These are phyloP conservation scores for Cajanus cajan DNA, from an alignment of 306 rosid genomes.

Conservation along the genomic window DNA sequence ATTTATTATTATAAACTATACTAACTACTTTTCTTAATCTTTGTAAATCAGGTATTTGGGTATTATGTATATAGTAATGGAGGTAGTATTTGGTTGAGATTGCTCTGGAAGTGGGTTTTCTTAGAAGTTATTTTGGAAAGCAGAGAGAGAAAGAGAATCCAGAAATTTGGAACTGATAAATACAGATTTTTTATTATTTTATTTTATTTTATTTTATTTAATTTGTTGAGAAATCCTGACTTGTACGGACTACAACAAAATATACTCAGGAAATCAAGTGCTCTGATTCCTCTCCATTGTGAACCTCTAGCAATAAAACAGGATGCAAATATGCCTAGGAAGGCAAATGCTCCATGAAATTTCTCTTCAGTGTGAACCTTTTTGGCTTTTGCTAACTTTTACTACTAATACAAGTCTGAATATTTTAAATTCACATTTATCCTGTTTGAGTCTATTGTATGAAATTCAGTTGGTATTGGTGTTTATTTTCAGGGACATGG, in stretches of 20 bases:
- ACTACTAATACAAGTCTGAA: slow-evolving; percentile 1
- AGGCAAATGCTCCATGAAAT: not conserved
- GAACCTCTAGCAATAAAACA: not conserved
- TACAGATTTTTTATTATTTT: too few relatives aligned
- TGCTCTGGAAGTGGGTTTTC: slow-evolving; percentile 18
- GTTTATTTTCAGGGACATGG: slow-evolving; percentile 73
- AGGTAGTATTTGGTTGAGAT: not conserved
- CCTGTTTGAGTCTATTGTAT: slow-evolving; percentile 18
- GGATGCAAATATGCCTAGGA: not conserved
- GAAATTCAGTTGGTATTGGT: slow-evolving; percentile 23
- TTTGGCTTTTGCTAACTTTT: slow-evolving; percentile 15
- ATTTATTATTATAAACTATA: too few relatives aligned
- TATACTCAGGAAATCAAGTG: not conserved
- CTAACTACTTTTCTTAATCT: too few relatives aligned
- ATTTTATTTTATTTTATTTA: not conserved
- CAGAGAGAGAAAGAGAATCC: not conserved
- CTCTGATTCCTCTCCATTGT: not conserved
- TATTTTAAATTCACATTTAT: slow-evolving; percentile 10
- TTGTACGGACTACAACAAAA: not conserved
- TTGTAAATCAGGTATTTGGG: too few relatives aligned
- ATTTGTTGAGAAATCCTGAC: not conserved
- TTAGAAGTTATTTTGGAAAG: too few relatives aligned
- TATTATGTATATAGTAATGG: too few relatives aligned
- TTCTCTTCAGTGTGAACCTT: not conserved
- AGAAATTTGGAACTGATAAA: not conserved